Conservation (phyloP, 139 green algal species). For the Chlamydomonas sp. region DNA sequence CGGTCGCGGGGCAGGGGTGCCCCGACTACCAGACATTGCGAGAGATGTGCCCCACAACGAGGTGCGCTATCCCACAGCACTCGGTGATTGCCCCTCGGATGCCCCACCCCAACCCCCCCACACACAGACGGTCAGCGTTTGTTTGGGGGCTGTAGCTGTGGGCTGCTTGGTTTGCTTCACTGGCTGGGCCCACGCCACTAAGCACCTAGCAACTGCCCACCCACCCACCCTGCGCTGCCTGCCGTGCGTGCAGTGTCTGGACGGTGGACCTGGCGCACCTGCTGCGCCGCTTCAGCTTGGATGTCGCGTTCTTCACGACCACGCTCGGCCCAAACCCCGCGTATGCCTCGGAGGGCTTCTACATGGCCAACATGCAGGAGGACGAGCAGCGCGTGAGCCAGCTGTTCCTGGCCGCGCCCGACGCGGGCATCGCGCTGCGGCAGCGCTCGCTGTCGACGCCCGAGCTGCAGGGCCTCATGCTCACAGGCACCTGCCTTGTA, state of each 20-base stretch:
- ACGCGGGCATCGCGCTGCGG: constrained; percentile 48
- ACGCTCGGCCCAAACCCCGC: constrained; percentile 76
- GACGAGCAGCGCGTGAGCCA: constrained; percentile 64
- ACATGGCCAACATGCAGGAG: constrained; percentile 51
- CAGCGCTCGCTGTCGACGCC: constrained; percentile 31
- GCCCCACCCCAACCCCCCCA: too few relatives aligned
- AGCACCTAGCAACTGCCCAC: too few relatives aligned
- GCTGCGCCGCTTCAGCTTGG: constrained; percentile 56
- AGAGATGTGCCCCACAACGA: constrained; percentile 54
- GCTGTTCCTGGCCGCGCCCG: constrained; percentile 59
- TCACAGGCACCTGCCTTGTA: constrained; percentile 46
- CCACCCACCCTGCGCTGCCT: too few relatives aligned
- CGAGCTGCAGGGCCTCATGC: constrained; percentile 36
- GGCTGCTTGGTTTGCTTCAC: too few relatives aligned
- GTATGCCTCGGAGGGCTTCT: constrained; percentile 76
- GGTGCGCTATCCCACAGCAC: too few relatives aligned
- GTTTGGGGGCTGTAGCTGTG: too few relatives aligned
- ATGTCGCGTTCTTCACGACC: constrained; percentile 62
- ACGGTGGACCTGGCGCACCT: constrained; percentile 88
- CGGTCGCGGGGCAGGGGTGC: constrained; percentile 31
- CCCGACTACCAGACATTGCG: constrained; percentile 45
- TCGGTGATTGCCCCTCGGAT: too few relatives aligned
- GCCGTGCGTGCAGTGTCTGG: constrained; percentile 76
- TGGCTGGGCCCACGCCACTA: too few relatives aligned
- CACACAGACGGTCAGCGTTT: too few relatives aligned